Evolutionary conservation across 495 filamentous ascomycete species (phyloP).

Genomic region (Terfezia claveryi): DNA sequence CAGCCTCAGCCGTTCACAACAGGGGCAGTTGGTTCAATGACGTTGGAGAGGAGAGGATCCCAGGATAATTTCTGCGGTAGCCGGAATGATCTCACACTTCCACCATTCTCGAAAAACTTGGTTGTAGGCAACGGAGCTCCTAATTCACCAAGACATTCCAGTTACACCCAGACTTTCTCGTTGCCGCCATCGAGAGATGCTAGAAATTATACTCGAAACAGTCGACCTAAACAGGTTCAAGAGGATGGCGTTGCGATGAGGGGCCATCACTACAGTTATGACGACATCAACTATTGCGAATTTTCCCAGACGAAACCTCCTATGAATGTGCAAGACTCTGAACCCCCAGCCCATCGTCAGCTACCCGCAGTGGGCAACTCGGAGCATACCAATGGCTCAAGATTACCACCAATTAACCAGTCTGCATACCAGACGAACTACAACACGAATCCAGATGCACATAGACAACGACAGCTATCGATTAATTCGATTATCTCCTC

Average conservation of each 20-base stretch:
- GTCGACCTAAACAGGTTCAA: background rate
- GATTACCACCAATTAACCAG: background rate
- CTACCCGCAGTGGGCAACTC: background rate
- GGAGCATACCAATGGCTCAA: background rate
- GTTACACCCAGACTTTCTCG: background rate
- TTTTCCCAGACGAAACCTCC: background rate
- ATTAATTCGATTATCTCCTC: background rate
- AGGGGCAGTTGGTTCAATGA: background rate
- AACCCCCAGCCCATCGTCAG: background rate
- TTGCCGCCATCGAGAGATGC: background rate
- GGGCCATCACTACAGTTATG: background rate
- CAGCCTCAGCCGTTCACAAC: background rate
- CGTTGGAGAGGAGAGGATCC: background rate
- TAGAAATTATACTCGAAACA: background rate
- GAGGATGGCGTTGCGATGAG: background rate
- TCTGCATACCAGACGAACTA: background rate
- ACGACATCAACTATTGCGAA: background rate
- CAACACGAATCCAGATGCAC: background rate
- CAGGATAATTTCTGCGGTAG: background rate
- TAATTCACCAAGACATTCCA: background rate
- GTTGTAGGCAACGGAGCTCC: background rate
- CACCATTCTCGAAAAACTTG: background rate
- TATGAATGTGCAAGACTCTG: background rate
- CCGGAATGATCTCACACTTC: background rate
- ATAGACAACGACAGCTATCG: background rate